Evolutionary conservation across 2,329 filamentous ascomycete genomes (phyloP).

Genomic region (Paramyrothecium roridum): DNA sequence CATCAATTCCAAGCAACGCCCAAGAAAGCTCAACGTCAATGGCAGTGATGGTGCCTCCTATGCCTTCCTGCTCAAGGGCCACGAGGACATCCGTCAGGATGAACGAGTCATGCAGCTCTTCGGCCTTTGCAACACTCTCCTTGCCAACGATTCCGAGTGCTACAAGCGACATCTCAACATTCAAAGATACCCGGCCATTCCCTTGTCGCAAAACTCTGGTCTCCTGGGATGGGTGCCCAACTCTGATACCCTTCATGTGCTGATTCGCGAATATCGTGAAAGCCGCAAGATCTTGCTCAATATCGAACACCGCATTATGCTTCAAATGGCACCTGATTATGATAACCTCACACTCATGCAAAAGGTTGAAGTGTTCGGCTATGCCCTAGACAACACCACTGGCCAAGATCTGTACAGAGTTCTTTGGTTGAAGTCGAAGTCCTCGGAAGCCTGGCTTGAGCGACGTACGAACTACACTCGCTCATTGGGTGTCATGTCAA

Average conservation of each 20-base stretch:
- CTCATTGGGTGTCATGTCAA: constrained; percentile 98
- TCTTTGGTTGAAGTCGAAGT: constrained; percentile 98
- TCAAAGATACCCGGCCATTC: constrained; percentile 94
- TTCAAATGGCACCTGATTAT: constrained; percentile 99
- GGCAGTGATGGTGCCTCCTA: constrained; percentile 88
- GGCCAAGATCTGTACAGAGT: constrained; percentile 98
- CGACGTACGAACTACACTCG: constrained; percentile 98
- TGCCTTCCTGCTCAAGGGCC: constrained; percentile 92
- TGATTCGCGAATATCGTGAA: constrained; percentile 97
- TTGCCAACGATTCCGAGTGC: constrained; percentile 90
- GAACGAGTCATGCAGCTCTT: constrained; percentile 99
- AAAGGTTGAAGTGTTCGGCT: constrained; percentile 99
- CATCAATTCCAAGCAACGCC: constrained; percentile 95
- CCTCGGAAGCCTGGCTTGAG: constrained; percentile 95
- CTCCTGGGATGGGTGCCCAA: constrained; percentile 95
- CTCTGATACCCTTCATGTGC: constrained; percentile 92
- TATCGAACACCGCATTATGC: constrained; percentile 99
- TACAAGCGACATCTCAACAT: constrained; percentile 98
- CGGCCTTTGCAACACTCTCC: constrained; percentile 91
- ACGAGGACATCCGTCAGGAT: constrained; percentile 98
- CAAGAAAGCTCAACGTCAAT: constrained; percentile 80
- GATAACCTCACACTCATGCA: constrained; percentile 99
- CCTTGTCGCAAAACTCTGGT: constrained; percentile 92
- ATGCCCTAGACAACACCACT: constrained; percentile 97
- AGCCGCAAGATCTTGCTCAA: constrained; percentile 96